These are phyloP conservation scores for Oehlia diaphana DNA, from an alignment of 192 early-diverging fungal species.

Conservation along the genomic window DNA sequence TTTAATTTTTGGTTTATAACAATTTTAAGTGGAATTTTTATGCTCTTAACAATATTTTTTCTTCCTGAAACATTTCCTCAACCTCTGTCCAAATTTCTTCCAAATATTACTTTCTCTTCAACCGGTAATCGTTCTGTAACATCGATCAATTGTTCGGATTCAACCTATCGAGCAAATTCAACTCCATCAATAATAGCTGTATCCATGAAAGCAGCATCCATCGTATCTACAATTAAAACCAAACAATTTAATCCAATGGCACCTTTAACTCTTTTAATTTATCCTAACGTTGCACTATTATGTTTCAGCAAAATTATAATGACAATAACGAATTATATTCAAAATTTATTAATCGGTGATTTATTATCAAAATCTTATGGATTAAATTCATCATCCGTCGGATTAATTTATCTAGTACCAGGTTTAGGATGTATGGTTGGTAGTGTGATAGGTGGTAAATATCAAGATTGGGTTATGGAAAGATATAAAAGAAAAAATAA, in stretches of 20 bases:
- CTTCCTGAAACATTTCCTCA: neutral
- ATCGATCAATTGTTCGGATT: neutral
- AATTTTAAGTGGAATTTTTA: slow-evolving; percentile 19
- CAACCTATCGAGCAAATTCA: neutral
- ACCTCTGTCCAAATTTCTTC: neutral
- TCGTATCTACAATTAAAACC: neutral
- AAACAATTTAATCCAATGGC: neutral
- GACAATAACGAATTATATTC: neutral
- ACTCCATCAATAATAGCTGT: neutral
- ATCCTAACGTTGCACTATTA: slow-evolving; percentile 5
- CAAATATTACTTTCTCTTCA: neutral
- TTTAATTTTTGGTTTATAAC: slow-evolving; percentile 44
- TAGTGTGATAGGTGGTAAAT: slow-evolving; percentile 41
- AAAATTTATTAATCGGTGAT: neutral
- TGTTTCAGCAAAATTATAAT: neutral
- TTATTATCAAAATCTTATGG: neutral
- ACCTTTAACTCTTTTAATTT: neutral
- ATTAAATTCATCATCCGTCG: neutral
- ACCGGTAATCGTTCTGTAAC: neutral
- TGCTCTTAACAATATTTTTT: neutral
- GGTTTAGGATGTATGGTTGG: slow-evolving; percentile 45
- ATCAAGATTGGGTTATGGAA: slow-evolving; percentile 38
- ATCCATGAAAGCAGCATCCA: neutral
- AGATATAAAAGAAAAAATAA: slow-evolving; percentile 18
- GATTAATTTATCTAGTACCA: slow-evolving; percentile 33